Evolutionary conservation across 2,329 filamentous ascomycete genomes (phyloP), one percentile per base, ranked within the genome.

Genomic region (Aspergillus thermomutatus): DNA sequence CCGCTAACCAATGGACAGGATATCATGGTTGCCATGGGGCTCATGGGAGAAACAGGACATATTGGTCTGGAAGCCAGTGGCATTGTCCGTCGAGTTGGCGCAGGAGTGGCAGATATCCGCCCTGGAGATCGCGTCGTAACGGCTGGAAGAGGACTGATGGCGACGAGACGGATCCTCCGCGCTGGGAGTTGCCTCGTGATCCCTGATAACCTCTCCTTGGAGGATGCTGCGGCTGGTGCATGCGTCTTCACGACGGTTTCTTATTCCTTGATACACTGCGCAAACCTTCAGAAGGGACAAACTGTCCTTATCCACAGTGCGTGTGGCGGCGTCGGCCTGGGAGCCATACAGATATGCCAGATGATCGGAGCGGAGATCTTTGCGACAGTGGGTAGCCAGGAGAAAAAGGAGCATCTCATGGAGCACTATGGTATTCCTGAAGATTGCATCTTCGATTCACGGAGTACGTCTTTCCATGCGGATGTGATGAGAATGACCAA

Each of bases 61-160:
- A 69, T 77, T 43, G 75, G 75, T n/a, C 75, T 69, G 52, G 76
- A 79, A 54, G 75, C 70, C 3, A 68, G 75, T 1, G 77, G 77
- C 4, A 61, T 74, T 11, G 69, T 79, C 11, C 61, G 65, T 1
- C 58, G 66, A 17, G 71, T 72, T 19, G 74, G 71, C 0, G 61
- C 66, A 1, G 62, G 68, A 7, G 64, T 67, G 11, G 58, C 61
- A 23, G 49, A 67, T 52, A 77, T 78, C 68, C 67, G 72, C 37
- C 41, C 65, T 5, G 78, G 78, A 7, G 77, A 80, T 55, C 71
- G 75, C 48, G 68, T 80, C 43, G 34, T 56, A 11, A 31, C 40
- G 27, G 17, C 43, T 6, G n/a, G 7, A 14, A 8, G 25, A 11
- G n/a, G 17, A n/a, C 19, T 28, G 3, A 40, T 57, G 11, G 27